Conservation (phyloP, 768 basidiomycete species). For the Kwoniella shandongensis region DNA sequence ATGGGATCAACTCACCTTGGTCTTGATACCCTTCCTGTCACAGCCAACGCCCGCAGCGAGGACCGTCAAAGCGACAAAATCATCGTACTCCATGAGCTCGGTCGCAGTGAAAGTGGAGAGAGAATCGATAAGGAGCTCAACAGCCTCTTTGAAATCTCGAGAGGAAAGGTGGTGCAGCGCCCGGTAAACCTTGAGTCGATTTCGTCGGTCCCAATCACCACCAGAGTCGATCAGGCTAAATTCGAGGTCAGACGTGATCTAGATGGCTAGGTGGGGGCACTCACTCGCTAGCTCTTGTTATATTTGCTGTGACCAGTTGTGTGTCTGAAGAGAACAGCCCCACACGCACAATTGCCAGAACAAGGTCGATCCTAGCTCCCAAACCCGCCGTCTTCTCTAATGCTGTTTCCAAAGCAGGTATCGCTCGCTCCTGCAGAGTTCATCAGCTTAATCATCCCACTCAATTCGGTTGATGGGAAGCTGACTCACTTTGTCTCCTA, state of each 20-base stretch:
- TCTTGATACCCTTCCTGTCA: conserved; percentile 82
- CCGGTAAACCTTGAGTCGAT: conserved; percentile 92
- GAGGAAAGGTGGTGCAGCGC: conserved; percentile 80
- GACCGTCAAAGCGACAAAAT: conserved; percentile 83
- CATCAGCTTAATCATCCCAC: conserved; percentile 5
- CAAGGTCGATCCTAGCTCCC: conserved; percentile 89
- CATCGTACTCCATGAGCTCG: conserved; percentile 81
- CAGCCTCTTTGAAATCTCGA: conserved; percentile 85
- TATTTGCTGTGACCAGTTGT: conserved; percentile 66
- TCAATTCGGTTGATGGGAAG: conserved; percentile 2
- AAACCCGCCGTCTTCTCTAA: conserved; percentile 88
- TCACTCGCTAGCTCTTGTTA: conserved; percentile 77
- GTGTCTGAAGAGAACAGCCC: conserved; percentile 87
- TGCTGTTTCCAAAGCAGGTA: conserved; percentile 77
- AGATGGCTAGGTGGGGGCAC: conserved; percentile 44
- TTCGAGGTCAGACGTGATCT: not conserved
- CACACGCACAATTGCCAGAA: conserved; percentile 80
- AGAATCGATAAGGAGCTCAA: conserved; percentile 83
- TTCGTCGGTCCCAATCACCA: conserved; percentile 96
- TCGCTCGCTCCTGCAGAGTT: conserved; percentile 70
- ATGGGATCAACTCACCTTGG: conserved; percentile 63
- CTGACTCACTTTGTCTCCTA: conserved; percentile 70
- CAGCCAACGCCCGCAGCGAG: conserved; percentile 74
- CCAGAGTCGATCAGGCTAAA: conserved; percentile 84
- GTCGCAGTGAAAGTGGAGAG: conserved; percentile 92